Evolutionary conservation across 371 early-diverging fungal genomes (phyloP).

Genomic region (Apophysomyces ossiformis): DNA sequence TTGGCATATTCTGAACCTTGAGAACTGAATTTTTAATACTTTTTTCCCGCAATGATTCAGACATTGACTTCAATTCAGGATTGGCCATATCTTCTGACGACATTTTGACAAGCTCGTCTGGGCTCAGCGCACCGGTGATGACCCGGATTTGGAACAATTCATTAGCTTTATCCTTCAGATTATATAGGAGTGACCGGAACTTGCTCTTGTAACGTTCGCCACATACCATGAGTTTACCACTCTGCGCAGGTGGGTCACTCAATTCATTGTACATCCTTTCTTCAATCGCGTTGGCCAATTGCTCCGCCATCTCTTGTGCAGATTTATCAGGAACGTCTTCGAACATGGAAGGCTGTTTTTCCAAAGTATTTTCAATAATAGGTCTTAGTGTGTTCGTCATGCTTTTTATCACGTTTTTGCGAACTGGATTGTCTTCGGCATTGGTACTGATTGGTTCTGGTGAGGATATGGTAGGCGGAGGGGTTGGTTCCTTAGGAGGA

Average conservation of each 20-base stretch:
- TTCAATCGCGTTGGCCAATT: conserved; percentile 40
- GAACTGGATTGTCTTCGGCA: conserved; percentile 58
- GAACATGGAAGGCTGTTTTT: conserved; percentile 36
- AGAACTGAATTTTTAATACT: conserved; percentile 67
- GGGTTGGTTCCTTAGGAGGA: conserved; percentile 6
- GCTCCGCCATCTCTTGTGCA: conserved; percentile 25
- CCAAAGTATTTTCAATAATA: conserved; percentile 32
- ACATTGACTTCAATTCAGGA: conserved; percentile 68
- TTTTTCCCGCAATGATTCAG: conserved; percentile 64
- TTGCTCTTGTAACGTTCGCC: conserved; percentile 76
- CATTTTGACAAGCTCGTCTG: conserved; percentile 69
- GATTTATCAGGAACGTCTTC: conserved; percentile 17
- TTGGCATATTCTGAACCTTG: conserved; percentile 55
- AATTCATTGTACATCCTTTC: conserved; percentile 43
- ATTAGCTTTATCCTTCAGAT: conserved; percentile 79
- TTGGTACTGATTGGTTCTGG: conserved; percentile 13
- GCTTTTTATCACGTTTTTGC: conserved; percentile 61
- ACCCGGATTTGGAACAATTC: conserved; percentile 67
- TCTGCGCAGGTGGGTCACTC: conserved; percentile 24
- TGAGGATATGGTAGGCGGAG: conserved; percentile 10
- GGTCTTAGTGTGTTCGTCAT: conserved; percentile 41
- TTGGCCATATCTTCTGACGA: conserved; percentile 80
- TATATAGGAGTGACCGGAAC: conserved; percentile 74
- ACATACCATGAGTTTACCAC: conserved; percentile 24
- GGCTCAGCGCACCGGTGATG: conserved; percentile 63